Base-by-base conservation (phyloP, 192 early-diverging fungal genomes). In the Linnemannia exigua region DNA sequence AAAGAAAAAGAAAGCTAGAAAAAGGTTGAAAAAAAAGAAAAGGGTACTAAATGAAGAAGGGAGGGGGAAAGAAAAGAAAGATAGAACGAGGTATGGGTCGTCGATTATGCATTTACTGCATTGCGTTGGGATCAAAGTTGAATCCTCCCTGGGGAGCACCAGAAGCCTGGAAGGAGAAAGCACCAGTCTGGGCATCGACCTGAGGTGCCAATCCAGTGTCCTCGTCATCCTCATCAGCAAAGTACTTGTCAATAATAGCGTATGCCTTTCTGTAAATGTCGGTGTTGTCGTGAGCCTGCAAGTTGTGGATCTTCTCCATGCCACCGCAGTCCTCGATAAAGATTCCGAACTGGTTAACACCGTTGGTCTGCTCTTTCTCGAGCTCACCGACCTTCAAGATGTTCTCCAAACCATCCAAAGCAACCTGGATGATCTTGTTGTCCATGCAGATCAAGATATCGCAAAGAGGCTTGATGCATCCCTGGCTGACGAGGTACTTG, bases 191-290 rank as follows among this genome's bases (percentile, higher is more conserved):
- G 77, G 92, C 87, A 88, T 97, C 94, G 58, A 96, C 92, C 37
- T 93, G 91, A 25, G 96, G 95, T 63, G 90, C 93, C 76, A 98
- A 86, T 79, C 88, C 91, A 70, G 90, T 90, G 44, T 96, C 96
- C 17, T 94, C 96, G 33, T 91, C 95, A 1, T 97, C 96, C 12
- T 98, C 97, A 19, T 95, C 95, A 52, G 88, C 89, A 90, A 98
- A 99, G 93, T 98, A 99, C 90, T 95, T 96, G 90, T 98, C 97
- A 78, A 99, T 98, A 87, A 99, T 96, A 79, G 88, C 82, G 88
- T 98, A 99, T 1, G 97, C 95, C 91, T 99, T 99, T 90, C 93
- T 95, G 94, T 99, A 99, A 79, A 99, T 96, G 41, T 98, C 98
- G n/a, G 88, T 88, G 84, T 98, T 99, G 78, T 97, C 96, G 92